Evolutionary conservation across 2,329 filamentous ascomycete genomes (phyloP), one percentile per base, ranked within the genome.

Genomic region (Xylaria sp.): DNA sequence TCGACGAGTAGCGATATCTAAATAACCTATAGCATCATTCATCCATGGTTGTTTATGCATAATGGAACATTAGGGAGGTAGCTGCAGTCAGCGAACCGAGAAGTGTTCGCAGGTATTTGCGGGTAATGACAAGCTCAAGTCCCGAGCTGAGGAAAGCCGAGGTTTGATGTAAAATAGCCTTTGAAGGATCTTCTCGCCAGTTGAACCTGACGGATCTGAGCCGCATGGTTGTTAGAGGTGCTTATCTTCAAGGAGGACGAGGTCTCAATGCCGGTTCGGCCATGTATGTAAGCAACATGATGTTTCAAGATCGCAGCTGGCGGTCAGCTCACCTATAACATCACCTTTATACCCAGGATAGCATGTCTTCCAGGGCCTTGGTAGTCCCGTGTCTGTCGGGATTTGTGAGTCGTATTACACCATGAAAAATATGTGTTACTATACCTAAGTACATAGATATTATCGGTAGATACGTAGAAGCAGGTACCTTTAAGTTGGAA

Each of bases 321-420:
- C 33, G 23, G 51, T 68, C 66, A 66, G 62, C 62, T 68, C 65
- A 66, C 52, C 9, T 58, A 61, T 64, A 56, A 49, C 48, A 49
- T 28, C 33, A 31, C 9, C 18, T 54, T 18, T 68, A 64, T 68
- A 60, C 18, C 60, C 36, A 36, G 60, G 48, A 63, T 55, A 20
- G 9, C 28, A 49, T 41, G 41, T 10, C 31, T 39, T 48, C 33
- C 33, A 43, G 31, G 41, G 39, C 41, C 54, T 56, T 55, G 46
- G 23, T 10, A 43, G 41, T 60, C 13, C 23, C 13, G 23, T 54
- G 15, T n/a, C 49, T 18, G 49, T 52, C 15, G 23, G 23, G 49
- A 12, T 28, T 12, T 52, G 6, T 52, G 2, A 52, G 28, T 31
- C 25, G 9, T 28, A 52, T 36, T 36, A 55, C 15, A 12, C 31